Percentiles rank a stretch among this genome's conserved stretches.
Evolutionary conservation across 2,329 filamentous ascomycete species (phyloP).

Genomic region (Neofusicoccum parvum): DNA sequence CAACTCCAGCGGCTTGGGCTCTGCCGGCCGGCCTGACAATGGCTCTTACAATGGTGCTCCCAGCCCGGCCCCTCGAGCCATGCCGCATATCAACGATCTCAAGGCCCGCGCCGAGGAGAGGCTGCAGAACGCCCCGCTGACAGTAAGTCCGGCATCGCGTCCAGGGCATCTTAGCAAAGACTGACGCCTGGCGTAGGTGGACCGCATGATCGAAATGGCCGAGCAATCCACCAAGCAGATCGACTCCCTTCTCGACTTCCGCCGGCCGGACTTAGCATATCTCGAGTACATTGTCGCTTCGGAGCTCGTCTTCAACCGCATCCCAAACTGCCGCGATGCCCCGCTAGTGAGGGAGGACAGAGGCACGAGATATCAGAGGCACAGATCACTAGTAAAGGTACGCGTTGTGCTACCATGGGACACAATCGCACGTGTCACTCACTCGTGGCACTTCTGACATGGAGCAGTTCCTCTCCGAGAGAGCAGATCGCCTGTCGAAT

Average conservation of each 20-base stretch:
- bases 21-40: conserved; percentile 31
- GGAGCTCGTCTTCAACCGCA: conserved; percentile 73
- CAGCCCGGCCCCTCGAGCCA: conserved; percentile 28
- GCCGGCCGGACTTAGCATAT: conserved; percentile 73
- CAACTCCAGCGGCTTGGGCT: conserved; percentile 29
- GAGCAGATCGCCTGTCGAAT: conserved; percentile 46
- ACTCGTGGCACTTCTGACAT: neutral
- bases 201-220: conserved; percentile 44
- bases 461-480: conserved; percentile 6
- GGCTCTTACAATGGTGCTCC: conserved; percentile 28
- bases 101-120: conserved; percentile 42
- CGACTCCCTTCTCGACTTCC: conserved; percentile 61
- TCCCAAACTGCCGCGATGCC: conserved; percentile 77
- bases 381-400: conserved; percentile 44
- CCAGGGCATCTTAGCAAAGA: neutral
- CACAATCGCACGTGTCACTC: neutral
- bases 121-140: conserved; percentile 31
- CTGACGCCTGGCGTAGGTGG: conserved; percentile 34
- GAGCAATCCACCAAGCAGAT: conserved; percentile 51
- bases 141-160: conserved; percentile 28
- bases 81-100: conserved; percentile 48
- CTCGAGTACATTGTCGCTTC: conserved; percentile 82
- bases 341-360: conserved; percentile 62
- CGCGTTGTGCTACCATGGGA: neutral
- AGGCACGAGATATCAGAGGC: conserved; percentile 51